Percentiles rank a stretch among this genome's conserved stretches.
These are phyloP conservation scores for Pythium coloratum DNA, from an alignment of 352 stramenopile genomes.

Conservation along the genomic window DNA sequence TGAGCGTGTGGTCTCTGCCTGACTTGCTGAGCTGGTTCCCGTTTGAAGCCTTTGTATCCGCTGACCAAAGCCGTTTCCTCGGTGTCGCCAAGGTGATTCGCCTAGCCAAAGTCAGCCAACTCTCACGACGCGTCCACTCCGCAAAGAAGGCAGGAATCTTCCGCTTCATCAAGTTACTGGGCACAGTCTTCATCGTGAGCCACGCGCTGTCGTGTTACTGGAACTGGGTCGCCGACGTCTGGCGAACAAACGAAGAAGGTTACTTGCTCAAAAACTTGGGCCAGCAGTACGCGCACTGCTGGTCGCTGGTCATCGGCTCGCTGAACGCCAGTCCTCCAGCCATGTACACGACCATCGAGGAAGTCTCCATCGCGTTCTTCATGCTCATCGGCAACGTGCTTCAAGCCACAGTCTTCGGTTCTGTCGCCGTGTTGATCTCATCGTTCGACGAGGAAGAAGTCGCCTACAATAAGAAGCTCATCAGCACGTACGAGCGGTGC, in stretches of 20 bases:
- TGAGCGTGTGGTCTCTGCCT: conserved; percentile 51
- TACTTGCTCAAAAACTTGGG: conserved; percentile 33
- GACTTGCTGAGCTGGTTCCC: conserved; percentile 76
- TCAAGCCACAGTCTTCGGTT: conserved; percentile 71
- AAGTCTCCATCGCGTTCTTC: conserved; percentile 62
- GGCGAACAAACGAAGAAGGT: conserved; percentile 36
- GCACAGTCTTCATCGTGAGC: conserved; percentile 57
- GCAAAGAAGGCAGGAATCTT: conserved; percentile 66
- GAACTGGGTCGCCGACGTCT: conserved; percentile 53
- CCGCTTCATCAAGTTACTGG: conserved; percentile 51
- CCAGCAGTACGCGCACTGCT: conserved; percentile 53
- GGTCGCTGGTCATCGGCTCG: conserved; percentile 57
- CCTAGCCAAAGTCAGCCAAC: conserved; percentile 62
- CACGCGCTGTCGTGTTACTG: conserved; percentile 70
- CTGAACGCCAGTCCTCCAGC: conserved; percentile 61
- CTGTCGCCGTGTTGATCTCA: conserved; percentile 63
- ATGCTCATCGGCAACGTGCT: conserved; percentile 75
- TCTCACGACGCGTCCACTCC: conserved; percentile 54
- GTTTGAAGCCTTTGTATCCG: conserved; percentile 46
- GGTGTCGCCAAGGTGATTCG: conserved; percentile 70
- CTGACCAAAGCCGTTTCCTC: conserved; percentile 45
- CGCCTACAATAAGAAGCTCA: conserved; percentile 77
- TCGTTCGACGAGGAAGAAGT: conserved; percentile 72
- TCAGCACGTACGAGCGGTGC: conserved; percentile 63
- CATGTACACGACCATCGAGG: conserved; percentile 54